phyloP scores from a whole-genome alignment of 345 rosid genomes.

The Eucalyptus pumila region DNA sequence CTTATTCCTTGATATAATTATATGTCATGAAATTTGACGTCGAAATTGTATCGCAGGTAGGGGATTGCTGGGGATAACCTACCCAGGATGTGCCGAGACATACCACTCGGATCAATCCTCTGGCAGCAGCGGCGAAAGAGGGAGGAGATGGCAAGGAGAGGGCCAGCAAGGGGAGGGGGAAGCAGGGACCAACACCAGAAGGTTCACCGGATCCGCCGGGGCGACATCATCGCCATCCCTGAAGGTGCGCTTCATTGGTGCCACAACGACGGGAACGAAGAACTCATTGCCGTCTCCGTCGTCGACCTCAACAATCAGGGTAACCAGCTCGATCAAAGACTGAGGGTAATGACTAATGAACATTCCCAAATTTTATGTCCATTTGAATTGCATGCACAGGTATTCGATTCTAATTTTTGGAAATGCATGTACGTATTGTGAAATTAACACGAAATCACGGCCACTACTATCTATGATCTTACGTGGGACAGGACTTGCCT shows the following conservation, averaged over 20 bases:
- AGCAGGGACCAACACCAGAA: constrained; percentile 21
- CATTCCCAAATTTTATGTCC: not conserved
- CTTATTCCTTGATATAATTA: not conserved
- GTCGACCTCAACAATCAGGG: constrained; percentile 2
- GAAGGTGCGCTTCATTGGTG: constrained; percentile 16
- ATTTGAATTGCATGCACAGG: not conserved
- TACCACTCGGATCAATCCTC: not conserved
- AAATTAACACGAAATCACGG: not conserved
- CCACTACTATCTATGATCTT: not conserved
- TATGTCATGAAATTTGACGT: not conserved
- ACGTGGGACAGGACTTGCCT: not conserved
- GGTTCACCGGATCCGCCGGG: constrained; percentile 6
- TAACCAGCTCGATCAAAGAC: constrained; percentile 18
- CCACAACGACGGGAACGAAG: constrained; percentile 17
- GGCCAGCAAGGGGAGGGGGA: not conserved
- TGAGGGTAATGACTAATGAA: not conserved
- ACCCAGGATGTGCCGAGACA: constrained; percentile 18
- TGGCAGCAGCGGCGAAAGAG: not conserved
- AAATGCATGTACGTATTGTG: not conserved
- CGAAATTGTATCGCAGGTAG: not conserved
- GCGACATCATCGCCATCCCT: constrained; percentile 19
- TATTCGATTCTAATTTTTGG: not conserved
- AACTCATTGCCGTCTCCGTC: constrained; percentile 9
- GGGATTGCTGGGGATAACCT: constrained; percentile 5
- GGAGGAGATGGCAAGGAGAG: not conserved